Conservation (phyloP, 768 basidiomycete species). For the Leucocoprinus sp. region DNA sequence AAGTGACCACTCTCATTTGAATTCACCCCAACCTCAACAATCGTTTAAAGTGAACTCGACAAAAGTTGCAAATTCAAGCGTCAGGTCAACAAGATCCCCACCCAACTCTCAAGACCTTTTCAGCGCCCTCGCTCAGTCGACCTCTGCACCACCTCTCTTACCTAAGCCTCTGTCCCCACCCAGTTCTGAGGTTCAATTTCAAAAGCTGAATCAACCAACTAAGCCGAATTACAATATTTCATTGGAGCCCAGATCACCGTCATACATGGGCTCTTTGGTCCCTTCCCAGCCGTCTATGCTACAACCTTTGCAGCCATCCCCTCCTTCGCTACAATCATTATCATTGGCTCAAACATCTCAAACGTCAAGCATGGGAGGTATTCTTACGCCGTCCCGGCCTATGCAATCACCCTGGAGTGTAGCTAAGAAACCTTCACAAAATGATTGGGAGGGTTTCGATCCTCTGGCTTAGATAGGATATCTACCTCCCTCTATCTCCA, state of each 20-base stretch:
- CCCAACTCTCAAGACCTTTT: background rate
- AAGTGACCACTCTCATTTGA: slow-evolving; percentile 10
- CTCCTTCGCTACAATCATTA: slow-evolving; percentile 12
- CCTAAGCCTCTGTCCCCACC: slow-evolving; percentile 8
- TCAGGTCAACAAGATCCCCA: slow-evolving; percentile 5
- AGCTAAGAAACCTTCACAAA: slow-evolving; percentile 46
- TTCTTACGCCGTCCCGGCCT: slow-evolving; percentile 60
- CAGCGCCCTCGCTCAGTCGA: slow-evolving; percentile 4
- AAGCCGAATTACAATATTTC: slow-evolving; percentile 26
- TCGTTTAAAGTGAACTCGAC: slow-evolving; percentile 33
- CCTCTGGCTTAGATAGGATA: slow-evolving; percentile 43
- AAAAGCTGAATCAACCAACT: slow-evolving; percentile 10
- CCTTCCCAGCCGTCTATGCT: slow-evolving; percentile 7
- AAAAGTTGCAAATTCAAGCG: slow-evolving; percentile 20
- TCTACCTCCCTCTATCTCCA: slow-evolving; percentile 34
- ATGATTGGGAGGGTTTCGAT: slow-evolving; percentile 80
- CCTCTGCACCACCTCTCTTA: background rate
- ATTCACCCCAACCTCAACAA: slow-evolving; percentile 27
- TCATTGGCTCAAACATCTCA: slow-evolving; percentile 16
- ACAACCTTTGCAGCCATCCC: slow-evolving; percentile 15
- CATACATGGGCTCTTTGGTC: slow-evolving; percentile 11
- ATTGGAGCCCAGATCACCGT: slow-evolving; percentile 13
- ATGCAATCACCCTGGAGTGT: slow-evolving; percentile 38
- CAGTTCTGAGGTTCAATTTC: slow-evolving; percentile 15
- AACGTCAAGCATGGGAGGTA: slow-evolving; percentile 26